phyloP scores from a whole-genome alignment of 2,329 filamentous ascomycete species.

The Tolypocladium album region DNA sequence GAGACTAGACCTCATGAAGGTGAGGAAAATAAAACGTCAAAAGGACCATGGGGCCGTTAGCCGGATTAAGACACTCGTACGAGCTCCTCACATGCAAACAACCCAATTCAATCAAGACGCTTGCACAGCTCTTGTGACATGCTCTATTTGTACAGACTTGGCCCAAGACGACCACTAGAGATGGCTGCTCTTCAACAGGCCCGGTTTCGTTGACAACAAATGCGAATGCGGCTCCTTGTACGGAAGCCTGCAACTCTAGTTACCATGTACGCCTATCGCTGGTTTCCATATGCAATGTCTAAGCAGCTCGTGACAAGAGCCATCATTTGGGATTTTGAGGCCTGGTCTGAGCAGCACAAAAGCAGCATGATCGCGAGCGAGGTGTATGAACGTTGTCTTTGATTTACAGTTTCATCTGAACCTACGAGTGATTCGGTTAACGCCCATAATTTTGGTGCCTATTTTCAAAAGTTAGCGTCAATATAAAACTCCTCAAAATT shows the following conservation, averaged over 20 bases:
- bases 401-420: neutral
- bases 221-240: too few relatives aligned
- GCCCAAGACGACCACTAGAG: too few relatives aligned
- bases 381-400: slow-evolving; percentile 2
- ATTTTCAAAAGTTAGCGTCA: neutral
- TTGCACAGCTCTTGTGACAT: too few relatives aligned
- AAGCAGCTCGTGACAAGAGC: neutral
- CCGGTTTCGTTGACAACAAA: too few relatives aligned
- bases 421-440: neutral
- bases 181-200: too few relatives aligned
- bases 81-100: too few relatives aligned
- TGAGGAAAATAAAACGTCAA: too few relatives aligned
- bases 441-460: slow-evolving; percentile 1
- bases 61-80: too few relatives aligned
- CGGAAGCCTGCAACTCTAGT: neutral
- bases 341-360: slow-evolving; percentile 1
- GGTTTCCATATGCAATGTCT: neutral
- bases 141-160: too few relatives aligned
- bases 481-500: neutral
- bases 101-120: too few relatives aligned
- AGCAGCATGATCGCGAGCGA: slow-evolving; percentile 3
- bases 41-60: too few relatives aligned
- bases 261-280: neutral
- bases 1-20: too few relatives aligned
- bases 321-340: slow-evolving; percentile 1